Conservation (phyloP, 345 rosid species). For the Lenwebbia sp. region DNA sequence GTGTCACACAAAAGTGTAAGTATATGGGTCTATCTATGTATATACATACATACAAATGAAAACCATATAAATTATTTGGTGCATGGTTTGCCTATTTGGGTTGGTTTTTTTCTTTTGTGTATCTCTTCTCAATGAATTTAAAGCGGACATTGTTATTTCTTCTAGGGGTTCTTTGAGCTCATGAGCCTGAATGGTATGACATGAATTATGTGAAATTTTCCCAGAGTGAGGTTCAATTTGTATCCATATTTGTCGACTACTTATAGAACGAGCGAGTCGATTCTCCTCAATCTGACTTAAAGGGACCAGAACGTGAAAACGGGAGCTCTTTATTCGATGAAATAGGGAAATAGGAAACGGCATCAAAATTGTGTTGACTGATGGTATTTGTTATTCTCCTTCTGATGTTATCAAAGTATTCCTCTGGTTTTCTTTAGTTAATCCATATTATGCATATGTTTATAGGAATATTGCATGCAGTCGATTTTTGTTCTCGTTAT, state of each 20-base stretch:
- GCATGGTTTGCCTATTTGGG: too few relatives aligned
- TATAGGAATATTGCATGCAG: not conserved
- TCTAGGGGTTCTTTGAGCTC: slow-evolving; percentile 81
- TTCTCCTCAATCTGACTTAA: slow-evolving; percentile 40
- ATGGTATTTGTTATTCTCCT: too few relatives aligned
- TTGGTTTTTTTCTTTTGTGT: too few relatives aligned
- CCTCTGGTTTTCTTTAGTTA: not conserved
- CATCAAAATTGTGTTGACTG: too few relatives aligned
- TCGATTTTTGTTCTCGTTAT: not conserved
- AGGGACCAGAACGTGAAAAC: slow-evolving; percentile 37
- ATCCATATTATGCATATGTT: not conserved
- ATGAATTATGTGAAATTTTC: slow-evolving; percentile 49
- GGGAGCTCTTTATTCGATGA: slow-evolving; percentile 41
- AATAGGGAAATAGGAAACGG: slow-evolving; percentile 78
- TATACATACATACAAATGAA: too few relatives aligned
- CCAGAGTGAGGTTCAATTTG: slow-evolving; percentile 74
- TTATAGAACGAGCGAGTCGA: slow-evolving; percentile 58
- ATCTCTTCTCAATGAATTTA: too few relatives aligned
- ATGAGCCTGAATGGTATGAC: slow-evolving; percentile 86
- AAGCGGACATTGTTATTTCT: not conserved
- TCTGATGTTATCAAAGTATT: slow-evolving; percentile 81
- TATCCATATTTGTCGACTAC: slow-evolving; percentile 67
- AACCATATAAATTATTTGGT: too few relatives aligned
- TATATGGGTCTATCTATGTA: too few relatives aligned
- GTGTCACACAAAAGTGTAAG: too few relatives aligned